Evolutionary conservation across 192 early-diverging fungal genomes (phyloP).

Genomic region (Lobosporangium transversale): DNA sequence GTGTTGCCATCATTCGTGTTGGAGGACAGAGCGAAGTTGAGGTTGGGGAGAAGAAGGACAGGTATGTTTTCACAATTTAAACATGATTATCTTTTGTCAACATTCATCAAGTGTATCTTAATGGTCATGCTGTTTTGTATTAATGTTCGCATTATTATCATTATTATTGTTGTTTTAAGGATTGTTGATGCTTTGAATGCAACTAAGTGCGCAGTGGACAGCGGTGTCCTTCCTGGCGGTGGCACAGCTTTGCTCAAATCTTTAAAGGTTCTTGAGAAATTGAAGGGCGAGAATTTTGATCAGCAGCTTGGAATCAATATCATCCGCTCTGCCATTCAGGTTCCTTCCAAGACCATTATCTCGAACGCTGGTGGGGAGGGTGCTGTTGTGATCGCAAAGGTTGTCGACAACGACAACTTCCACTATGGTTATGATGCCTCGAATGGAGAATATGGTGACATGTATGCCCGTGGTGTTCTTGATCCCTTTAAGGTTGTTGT

Average conservation of each 20-base stretch:
- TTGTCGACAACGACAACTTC: constrained; percentile 89
- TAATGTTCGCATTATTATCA: background rate
- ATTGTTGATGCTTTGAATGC: constrained; percentile 99
- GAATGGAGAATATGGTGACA: constrained; percentile 91
- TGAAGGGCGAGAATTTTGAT: constrained; percentile 98
- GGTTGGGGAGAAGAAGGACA: constrained; percentile 99
- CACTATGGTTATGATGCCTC: constrained; percentile 96
- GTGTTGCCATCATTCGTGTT: constrained; percentile 99
- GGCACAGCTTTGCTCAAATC: constrained; percentile 98
- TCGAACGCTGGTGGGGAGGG: constrained; percentile 99
- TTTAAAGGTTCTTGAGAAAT: constrained; percentile 76
- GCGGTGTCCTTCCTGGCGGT: constrained; percentile 99
- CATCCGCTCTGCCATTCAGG: constrained; percentile 92
- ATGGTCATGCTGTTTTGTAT: no score
- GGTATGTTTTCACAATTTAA: constrained; percentile 43
- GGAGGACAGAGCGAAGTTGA: constrained; percentile 98
- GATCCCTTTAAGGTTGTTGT: constrained; percentile 99
- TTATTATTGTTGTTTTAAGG: constrained; percentile 13
- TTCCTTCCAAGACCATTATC: constrained; percentile 94
- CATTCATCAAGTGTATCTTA: no score
- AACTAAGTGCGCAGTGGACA: constrained; percentile 98
- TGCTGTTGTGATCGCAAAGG: constrained; percentile 93
- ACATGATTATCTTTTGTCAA: background rate
- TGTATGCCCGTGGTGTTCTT: constrained; percentile 97
- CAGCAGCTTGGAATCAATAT: constrained; percentile 98